Evolutionary conservation across 2,329 filamentous ascomycete genomes (phyloP), one percentile per base, ranked within the genome.

Genomic region (Fusarium sp.): DNA sequence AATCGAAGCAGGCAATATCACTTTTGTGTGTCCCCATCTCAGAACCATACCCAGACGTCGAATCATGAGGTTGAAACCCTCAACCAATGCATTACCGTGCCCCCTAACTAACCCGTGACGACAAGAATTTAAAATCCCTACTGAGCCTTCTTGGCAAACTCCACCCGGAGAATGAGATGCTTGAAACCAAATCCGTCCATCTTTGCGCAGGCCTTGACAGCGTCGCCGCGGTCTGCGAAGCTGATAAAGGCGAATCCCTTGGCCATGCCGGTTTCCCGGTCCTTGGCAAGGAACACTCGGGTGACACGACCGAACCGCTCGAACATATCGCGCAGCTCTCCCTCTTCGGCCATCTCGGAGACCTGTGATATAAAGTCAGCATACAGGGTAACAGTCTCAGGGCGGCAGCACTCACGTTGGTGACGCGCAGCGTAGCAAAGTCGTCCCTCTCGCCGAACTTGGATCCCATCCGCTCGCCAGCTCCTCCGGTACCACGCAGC

Each of bases 171-270:
- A 83, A 97, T 97, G 80, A 97, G 88, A 87, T 97, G 94, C 84
- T 94, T 93, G 88, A 95, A 96, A 86, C 94, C 94, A 79, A 89
- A 98, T 81, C 97, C 97, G 85, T 99, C 97, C 94, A 99, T 96
- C 90, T 98, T 98, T 86, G 93, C 93, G 87, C 94, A 97, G 45
- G 97, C 97, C 87, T 93, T 94, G 79, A 94, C 94, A 77, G 97
- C 97, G 84, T 99, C 97, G 77, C 88, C 85, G 78, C 97, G 89
- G 84, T 99, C 97, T 70, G 93, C 94, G 82, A 97, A 99, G 85
- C 94, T 97, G 88, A 99, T 97, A 84, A 99, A 99, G 29, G 97
- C 97, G 84, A 99, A 99, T 73, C 97, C 97, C 91, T 99, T 99
- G 79, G 97, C 97, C 83, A 96, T 88, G 71, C 95, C 94, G 45